Evolutionary conservation across 495 filamentous ascomycete genomes (phyloP).

Genomic region (Echria macrotheca): DNA sequence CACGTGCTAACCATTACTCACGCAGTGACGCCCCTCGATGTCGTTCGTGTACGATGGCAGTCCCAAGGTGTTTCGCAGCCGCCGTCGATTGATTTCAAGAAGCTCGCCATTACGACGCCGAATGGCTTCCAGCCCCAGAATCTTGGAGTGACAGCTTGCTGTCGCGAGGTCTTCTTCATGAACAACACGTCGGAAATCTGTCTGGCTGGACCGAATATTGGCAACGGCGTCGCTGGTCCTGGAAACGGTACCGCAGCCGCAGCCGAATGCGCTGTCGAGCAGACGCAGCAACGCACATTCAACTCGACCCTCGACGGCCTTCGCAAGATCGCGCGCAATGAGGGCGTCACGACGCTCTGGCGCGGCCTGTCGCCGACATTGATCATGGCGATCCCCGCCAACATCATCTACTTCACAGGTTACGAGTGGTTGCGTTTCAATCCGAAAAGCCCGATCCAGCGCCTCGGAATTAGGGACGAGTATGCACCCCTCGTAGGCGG

Average conservation of each 20-base stretch:
- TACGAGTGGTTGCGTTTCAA: constrained; percentile 88
- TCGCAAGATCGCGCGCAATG: constrained; percentile 92
- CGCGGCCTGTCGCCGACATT: constrained; percentile 87
- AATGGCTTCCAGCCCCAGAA: constrained; percentile 63
- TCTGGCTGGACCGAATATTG: constrained; percentile 47
- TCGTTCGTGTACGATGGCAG: constrained; percentile 91
- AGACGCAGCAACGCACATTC: constrained; percentile 74
- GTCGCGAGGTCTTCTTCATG: constrained; percentile 94
- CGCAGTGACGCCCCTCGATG: constrained; percentile 92
- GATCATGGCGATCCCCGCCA: constrained; percentile 88
- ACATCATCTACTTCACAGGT: constrained; percentile 98
- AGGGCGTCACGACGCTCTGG: constrained; percentile 84
- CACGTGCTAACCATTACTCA: constrained; percentile 11
- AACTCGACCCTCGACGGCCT: constrained; percentile 88
- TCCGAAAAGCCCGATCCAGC: constrained; percentile 59
- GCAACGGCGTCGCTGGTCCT: constrained; percentile 24
- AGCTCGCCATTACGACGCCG: constrained; percentile 39
- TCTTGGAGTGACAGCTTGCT: constrained; percentile 91
- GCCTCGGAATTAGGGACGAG: constrained; percentile 48
- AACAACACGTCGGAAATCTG: constrained; percentile 81
- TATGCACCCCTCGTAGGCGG: constrained; percentile 81
- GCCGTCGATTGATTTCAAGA: constrained; percentile 32
- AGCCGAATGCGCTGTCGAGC: constrained; percentile 79
- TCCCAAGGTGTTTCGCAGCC: constrained; percentile 54
- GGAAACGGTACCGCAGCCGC: constrained; percentile 12